phyloP scores from a whole-genome alignment of 306 rosid species.

The Prunus persica region DNA sequence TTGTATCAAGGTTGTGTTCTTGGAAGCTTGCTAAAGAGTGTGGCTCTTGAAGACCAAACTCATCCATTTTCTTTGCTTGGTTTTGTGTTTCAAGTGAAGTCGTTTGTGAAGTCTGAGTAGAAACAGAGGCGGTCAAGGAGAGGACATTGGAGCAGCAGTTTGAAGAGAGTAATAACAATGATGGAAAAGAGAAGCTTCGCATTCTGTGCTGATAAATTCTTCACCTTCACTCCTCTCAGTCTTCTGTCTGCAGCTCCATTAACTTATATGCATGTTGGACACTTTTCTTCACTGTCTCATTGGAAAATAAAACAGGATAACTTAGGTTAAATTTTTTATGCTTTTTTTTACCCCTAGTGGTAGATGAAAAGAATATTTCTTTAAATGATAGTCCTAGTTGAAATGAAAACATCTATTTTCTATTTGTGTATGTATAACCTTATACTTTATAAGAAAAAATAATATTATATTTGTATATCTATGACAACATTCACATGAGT shows the following conservation, averaged over 20 bases:
- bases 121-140: slow-evolving; percentile 31
- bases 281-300: slow-evolving; percentile 15
- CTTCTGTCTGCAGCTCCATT: slow-evolving; percentile 23
- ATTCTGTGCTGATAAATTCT: slow-evolving; percentile 46
- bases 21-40: slow-evolving; percentile 28
- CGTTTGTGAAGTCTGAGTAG: slow-evolving; percentile 13
- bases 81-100: neutral
- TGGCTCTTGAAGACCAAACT: slow-evolving; percentile 59
- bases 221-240: slow-evolving; percentile 23
- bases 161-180: slow-evolving; percentile 43
- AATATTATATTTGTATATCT: no score
- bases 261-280: slow-evolving; percentile 29
- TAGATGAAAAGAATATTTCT: neutral
- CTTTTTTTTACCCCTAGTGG: neutral
- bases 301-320: slow-evolving; percentile 19
- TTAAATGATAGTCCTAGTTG: neutral
- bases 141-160: slow-evolving; percentile 31
- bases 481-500: no score
- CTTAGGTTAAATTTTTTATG: neutral
- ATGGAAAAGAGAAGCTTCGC: slow-evolving; percentile 63
- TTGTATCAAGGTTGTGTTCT: slow-evolving; percentile 31
- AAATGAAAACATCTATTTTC: neutral
- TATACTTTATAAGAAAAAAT: no score
- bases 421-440: neutral
- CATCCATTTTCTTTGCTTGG: slow-evolving; percentile 45